Conservation (phyloP, 192 early-diverging fungal species). For the Coemansia sp. region DNA sequence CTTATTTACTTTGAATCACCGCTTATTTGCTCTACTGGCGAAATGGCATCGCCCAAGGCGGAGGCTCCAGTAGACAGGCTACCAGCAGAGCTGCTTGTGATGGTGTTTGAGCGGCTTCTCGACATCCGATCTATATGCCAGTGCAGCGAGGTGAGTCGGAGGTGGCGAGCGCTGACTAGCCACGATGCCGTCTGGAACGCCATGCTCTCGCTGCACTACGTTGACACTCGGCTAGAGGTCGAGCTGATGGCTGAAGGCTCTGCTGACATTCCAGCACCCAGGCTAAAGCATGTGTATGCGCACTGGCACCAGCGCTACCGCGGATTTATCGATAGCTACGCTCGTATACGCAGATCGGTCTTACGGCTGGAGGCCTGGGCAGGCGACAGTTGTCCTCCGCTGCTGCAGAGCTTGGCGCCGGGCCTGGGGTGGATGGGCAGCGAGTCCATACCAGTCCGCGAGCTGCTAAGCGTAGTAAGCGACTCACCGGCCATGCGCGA, state of each 20-base stretch:
- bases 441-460: conserved; percentile 34
- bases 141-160: conserved; percentile 38
- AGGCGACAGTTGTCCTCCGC: neutral
- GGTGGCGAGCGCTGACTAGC: conserved; percentile 23
- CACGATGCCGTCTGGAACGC: conserved; percentile 29
- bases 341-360: conserved; percentile 37
- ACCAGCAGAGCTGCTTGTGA: conserved; percentile 31
- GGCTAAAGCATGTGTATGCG: conserved; percentile 21
- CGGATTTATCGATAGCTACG: conserved; percentile 46
- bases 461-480: conserved; percentile 41
- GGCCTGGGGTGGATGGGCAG: conserved; percentile 45
- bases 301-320: conserved; percentile 29
- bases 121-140: conserved; percentile 28
- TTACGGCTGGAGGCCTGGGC: conserved; percentile 35
- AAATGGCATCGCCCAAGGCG: neutral
- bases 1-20: neutral
- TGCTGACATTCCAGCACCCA: neutral
- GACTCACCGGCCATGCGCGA: conserved; percentile 46
- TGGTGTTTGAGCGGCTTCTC: conserved; percentile 24
- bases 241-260: neutral
- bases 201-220: conserved; percentile 14
- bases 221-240: conserved; percentile 10
- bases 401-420: conserved; percentile 38
- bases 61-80: neutral
- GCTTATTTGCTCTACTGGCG: no score